Conservation (phyloP, 1,139 yeast genomes). For the Sugiyamaella novakii region DNA sequence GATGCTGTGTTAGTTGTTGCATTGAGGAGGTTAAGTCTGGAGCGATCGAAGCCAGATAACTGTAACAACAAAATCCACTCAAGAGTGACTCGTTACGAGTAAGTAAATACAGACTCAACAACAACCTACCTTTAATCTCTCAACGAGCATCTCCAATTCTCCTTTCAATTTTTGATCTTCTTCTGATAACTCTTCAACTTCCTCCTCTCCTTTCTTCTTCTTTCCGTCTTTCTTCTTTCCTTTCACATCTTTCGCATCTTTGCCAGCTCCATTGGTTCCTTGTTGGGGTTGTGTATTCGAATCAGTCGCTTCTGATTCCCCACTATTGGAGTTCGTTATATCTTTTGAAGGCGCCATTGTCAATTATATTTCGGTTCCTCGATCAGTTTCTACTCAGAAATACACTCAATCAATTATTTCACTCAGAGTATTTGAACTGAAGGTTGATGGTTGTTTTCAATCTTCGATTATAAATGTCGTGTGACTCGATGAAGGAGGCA, state of each 20-base stretch:
- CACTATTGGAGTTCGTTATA: constrained; percentile 1
- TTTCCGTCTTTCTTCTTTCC: constrained; percentile 27
- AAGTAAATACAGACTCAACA: too few species aligned
- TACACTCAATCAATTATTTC: background rate
- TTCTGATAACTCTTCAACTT: constrained; percentile 84
- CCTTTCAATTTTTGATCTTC: constrained; percentile 89
- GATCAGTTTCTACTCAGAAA: too few species aligned
- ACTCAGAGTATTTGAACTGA: background rate
- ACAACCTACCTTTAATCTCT: constrained; percentile 55
- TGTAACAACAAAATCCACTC: too few species aligned
- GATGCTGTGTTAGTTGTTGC: constrained; percentile 10
- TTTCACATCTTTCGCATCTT: constrained; percentile 21
- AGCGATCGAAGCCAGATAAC: too few species aligned
- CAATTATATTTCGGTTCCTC: constrained; percentile 1
- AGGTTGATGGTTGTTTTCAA: background rate
- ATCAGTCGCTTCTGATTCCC: background rate
- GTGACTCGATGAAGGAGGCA: background rate
- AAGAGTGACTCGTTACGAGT: too few species aligned
- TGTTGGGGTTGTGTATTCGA: constrained; percentile 7
- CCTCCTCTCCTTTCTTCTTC: constrained; percentile 44
- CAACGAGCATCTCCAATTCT: constrained; percentile 85
- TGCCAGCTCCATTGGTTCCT: constrained; percentile 5
- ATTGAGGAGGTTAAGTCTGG: too few species aligned
- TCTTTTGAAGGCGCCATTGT: constrained; percentile 22
- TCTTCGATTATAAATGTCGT: background rate